A percentile compares a stretch with the other conserved stretches of the same genome.
Conservation (phyloP, 108 stramenopile genomes). For the Conticribra guillardii region DNA sequence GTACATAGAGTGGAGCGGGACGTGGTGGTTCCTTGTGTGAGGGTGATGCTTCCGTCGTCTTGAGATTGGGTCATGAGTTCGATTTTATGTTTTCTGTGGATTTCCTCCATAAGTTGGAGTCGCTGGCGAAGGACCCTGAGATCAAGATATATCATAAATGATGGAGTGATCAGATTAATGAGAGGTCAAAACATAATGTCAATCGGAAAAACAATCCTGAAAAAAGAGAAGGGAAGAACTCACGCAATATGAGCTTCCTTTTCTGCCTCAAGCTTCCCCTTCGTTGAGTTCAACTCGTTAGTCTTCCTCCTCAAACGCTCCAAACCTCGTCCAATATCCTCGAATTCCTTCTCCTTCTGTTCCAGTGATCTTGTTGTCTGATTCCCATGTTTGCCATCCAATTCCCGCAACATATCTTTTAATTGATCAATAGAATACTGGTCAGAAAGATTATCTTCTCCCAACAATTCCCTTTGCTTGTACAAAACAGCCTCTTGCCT, state of each 20-base stretch:
- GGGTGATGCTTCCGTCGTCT: slow-evolving; percentile 40
- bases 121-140: slow-evolving; percentile 49
- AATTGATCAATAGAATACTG: slow-evolving; percentile 57
- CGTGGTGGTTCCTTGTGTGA: slow-evolving; percentile 50
- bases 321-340: slow-evolving; percentile 44
- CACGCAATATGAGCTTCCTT: slow-evolving; percentile 50
- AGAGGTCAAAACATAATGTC: neutral
- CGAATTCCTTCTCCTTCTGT: slow-evolving; percentile 33
- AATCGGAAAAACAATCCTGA: neutral
- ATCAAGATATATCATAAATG: neutral
- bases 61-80: slow-evolving; percentile 57
- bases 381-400: slow-evolving; percentile 54
- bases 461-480: slow-evolving; percentile 54
- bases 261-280: slow-evolving; percentile 68
- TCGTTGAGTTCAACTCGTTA: slow-evolving; percentile 45
- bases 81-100: slow-evolving; percentile 57
- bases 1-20: slow-evolving; percentile 35
- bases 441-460: slow-evolving; percentile 69
- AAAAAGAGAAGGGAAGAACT: neutral
- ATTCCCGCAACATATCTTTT: slow-evolving; percentile 61
- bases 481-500: slow-evolving; percentile 44
- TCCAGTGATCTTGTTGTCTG: slow-evolving; percentile 34
- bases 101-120: slow-evolving; percentile 70
- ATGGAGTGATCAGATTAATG: neutral
- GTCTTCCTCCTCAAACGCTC: slow-evolving; percentile 40